Evolutionary conservation across 768 basidiomycete genomes (phyloP).

Genomic region (Podaxis pistillaris): DNA sequence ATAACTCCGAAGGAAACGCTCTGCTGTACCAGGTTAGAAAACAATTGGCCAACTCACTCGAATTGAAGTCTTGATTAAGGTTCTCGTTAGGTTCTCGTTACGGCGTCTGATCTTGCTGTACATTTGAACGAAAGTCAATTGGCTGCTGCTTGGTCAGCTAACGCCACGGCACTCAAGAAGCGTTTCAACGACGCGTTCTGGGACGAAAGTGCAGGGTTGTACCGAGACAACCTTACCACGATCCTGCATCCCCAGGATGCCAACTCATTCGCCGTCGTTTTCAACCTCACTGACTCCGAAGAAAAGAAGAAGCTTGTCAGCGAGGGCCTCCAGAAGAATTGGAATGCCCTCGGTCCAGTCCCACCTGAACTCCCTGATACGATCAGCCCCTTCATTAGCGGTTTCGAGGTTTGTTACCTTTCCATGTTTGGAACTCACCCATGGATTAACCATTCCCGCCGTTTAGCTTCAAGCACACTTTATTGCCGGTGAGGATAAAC

Average conservation of each 20-base stretch:
- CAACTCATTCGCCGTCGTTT: conserved; percentile 55
- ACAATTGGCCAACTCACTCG: neutral
- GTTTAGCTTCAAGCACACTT: conserved; percentile 58
- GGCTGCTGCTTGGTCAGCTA: conserved; percentile 36
- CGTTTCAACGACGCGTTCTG: conserved; percentile 53
- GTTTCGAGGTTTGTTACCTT: conserved; percentile 45
- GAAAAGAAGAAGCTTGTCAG: conserved; percentile 43
- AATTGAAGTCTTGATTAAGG: neutral
- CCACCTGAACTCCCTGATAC: conserved; percentile 58
- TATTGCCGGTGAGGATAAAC: conserved; percentile 45
- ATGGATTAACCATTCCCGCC: neutral
- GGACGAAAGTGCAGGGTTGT: conserved; percentile 46
- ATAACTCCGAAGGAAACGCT: conserved; percentile 57
- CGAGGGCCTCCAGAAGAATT: conserved; percentile 45
- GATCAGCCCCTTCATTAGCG: conserved; percentile 57
- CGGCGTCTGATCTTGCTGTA: conserved; percentile 42
- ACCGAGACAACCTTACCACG: conserved; percentile 52
- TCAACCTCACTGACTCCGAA: conserved; percentile 42
- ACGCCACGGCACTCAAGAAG: conserved; percentile 48
- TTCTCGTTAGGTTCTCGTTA: conserved; percentile 42
- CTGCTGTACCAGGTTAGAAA: conserved; percentile 43
- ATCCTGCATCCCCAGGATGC: conserved; percentile 56
- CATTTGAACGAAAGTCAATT: conserved; percentile 34
- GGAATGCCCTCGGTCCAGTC: conserved; percentile 51
- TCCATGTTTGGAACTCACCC: neutral